Evolutionary conservation across 805 yeast genomes (phyloP).

Genomic region (Suhomyces tanzawaensis): DNA sequence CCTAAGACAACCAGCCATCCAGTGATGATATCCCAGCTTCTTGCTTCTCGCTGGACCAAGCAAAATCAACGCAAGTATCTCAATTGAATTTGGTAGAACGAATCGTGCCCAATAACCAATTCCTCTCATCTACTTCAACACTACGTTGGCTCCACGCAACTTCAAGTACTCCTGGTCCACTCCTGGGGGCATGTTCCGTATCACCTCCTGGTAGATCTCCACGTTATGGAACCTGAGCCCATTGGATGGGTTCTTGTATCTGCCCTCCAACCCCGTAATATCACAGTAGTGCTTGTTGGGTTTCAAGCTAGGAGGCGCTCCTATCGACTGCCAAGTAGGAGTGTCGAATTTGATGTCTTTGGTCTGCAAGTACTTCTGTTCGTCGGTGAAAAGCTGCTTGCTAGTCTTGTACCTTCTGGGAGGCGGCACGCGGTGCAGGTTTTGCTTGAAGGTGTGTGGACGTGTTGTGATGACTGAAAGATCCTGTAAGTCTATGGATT

Average conservation of each 20-base stretch:
- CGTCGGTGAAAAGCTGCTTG: constrained; percentile 74
- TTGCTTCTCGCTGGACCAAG: no score
- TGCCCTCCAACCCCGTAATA: constrained; percentile 82
- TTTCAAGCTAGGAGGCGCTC: constrained; percentile 82
- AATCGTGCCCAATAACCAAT: no score
- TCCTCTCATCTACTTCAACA: constrained; percentile 49
- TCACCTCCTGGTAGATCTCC: constrained; percentile 73
- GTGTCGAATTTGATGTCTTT: constrained; percentile 44
- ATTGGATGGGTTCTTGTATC: constrained; percentile 70
- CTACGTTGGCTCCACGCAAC: constrained; percentile 83
- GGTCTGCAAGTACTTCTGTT: constrained; percentile 58
- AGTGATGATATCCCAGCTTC: no score
- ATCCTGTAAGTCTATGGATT: constrained; percentile 18
- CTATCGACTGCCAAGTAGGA: constrained; percentile 67
- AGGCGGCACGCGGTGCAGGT: constrained; percentile 47
- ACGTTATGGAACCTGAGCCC: constrained; percentile 77
- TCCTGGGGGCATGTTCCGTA: constrained; percentile 80
- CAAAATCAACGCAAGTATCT: no score
- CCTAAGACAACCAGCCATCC: no score
- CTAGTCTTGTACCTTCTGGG: constrained; percentile 68
- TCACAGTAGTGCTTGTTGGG: constrained; percentile 90
- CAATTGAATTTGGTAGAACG: no score
- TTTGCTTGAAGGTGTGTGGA: constrained; percentile 57
- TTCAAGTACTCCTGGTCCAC: constrained; percentile 90
- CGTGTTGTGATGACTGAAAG: constrained; percentile 40